Percentiles rank a stretch among this genome's conserved stretches.
phyloP scores from a whole-genome alignment of 331 rosid species.

The Rosa hybrid region DNA sequence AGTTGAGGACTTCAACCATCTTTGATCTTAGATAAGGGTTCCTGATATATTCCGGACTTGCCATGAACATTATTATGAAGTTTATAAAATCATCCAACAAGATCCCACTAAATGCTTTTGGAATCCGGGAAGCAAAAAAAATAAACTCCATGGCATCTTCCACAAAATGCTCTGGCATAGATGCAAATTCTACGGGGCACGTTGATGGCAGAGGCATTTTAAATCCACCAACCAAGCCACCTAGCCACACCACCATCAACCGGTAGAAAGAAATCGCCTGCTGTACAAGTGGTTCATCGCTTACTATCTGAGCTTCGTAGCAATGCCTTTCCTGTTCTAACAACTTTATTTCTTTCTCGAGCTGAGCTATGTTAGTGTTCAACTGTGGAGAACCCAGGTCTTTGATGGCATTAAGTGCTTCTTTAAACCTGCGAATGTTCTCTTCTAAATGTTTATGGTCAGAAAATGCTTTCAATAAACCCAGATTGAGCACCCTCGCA shows the following conservation, averaged over 20 bases:
- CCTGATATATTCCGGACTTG: slow-evolving; percentile 75
- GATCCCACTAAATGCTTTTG: slow-evolving; percentile 86
- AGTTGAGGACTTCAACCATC: slow-evolving; percentile 84
- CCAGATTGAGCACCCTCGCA: slow-evolving; percentile 92
- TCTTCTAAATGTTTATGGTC: slow-evolving; percentile 89
- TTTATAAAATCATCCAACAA: slow-evolving; percentile 94
- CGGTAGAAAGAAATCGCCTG: slow-evolving; percentile 80
- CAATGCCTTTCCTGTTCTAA: slow-evolving; percentile 80
- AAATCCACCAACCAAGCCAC: slow-evolving; percentile 89
- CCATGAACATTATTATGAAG: slow-evolving; percentile 97
- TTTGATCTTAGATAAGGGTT: slow-evolving; percentile 94
- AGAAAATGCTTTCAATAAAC: slow-evolving; percentile 88
- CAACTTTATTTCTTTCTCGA: slow-evolving; percentile 81
- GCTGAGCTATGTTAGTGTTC: slow-evolving; percentile 60
- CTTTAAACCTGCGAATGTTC: slow-evolving; percentile 86
- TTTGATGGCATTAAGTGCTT: slow-evolving; percentile 69
- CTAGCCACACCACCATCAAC: slow-evolving; percentile 90
- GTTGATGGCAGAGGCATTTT: slow-evolving; percentile 87
- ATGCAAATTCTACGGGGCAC: slow-evolving; percentile 82
- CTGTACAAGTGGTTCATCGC: slow-evolving; percentile 79
- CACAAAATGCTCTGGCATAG: slow-evolving; percentile 96
- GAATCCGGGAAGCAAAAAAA: slow-evolving; percentile 90
- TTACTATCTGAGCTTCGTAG: slow-evolving; percentile 86
- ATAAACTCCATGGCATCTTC: slow-evolving; percentile 98
- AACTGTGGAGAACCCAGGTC: slow-evolving; percentile 60